Base-by-base conservation (phyloP, 2,329 filamentous ascomycete genomes). In the Ophiostoma angusticollis region DNA sequence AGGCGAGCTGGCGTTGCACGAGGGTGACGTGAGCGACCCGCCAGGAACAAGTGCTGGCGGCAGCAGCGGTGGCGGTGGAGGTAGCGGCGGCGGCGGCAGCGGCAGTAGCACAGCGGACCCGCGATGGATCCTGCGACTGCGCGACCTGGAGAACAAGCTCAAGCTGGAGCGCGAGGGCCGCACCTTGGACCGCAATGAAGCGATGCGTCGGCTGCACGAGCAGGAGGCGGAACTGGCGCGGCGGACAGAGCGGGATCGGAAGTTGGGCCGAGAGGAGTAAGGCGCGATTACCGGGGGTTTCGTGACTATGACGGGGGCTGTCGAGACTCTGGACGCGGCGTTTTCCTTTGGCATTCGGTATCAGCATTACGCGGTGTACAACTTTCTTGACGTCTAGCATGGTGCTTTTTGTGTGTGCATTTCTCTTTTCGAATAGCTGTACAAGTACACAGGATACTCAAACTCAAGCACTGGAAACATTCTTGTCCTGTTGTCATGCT, bases 151-250 rank as follows among this genome's bases (percentile, higher is more conserved):
- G 64, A 72, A 80, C 48, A 76, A 93, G 50, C 67, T 98, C 14
- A 93, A 94, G 58, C 78, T 83, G 32, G 91, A 98, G 62, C 67
- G 91, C 12, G 91, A 96, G 58, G 86, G 79, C 1, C 67, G 91
- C 31, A 65, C 93, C 38, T 65, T 93, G 42, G 91, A 98, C 60
- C 75, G 91, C 4, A 80, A 73, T 34, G 86, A 85, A 18, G 89
- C 89, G 21, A 67, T 84, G 39, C 81, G 86, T 61, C 67, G 89
- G 37, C 61, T 94, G 0, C 79, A 85, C 42, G 81, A 86, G 37
- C 46, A 52, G 9, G 50, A 54, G 40, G 49, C 48, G 9, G 50
- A 54, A 36, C 43, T 48, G 18, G 33, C 30, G 19, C 46, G 47
- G 14, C 37, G 43, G 1, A 39, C 23, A 21, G 45, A 49, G 27